These are phyloP conservation scores for Phytophthora crassamura DNA, from an alignment of 352 stramenopile species.

Conservation along the genomic window DNA sequence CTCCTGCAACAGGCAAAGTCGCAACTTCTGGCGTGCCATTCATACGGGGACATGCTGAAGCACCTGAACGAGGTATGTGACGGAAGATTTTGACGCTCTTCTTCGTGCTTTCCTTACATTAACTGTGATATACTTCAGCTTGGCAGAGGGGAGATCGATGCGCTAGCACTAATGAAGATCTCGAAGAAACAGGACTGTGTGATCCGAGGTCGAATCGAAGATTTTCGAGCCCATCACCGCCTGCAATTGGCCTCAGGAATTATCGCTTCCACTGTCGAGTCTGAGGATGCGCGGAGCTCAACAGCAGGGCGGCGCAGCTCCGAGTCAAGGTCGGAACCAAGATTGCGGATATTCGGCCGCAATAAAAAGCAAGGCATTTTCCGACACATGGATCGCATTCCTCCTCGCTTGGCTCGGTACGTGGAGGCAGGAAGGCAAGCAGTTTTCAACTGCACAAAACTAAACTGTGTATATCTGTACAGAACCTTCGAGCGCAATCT, in stretches of 20 bases:
- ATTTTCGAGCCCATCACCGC: slow-evolving; percentile 85
- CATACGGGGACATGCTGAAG: slow-evolving; percentile 83
- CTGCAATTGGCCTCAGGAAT: slow-evolving; percentile 83
- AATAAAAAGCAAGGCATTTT: slow-evolving; percentile 71
- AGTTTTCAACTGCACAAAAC: slow-evolving; percentile 3
- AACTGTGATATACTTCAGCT: slow-evolving; percentile 45
- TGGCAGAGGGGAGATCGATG: slow-evolving; percentile 57
- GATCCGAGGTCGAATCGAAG: slow-evolving; percentile 74
- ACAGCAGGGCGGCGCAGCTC: slow-evolving; percentile 42
- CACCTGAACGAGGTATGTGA: slow-evolving; percentile 76
- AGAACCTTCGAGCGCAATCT: slow-evolving; percentile 80
- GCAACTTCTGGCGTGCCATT: slow-evolving; percentile 62
- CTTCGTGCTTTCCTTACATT: background rate
- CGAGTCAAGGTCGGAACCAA: slow-evolving; percentile 57
- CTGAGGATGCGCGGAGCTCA: slow-evolving; percentile 44
- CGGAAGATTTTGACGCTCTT: background rate
- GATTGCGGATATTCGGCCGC: slow-evolving; percentile 59
- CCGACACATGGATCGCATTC: slow-evolving; percentile 62
- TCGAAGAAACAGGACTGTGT: slow-evolving; percentile 74
- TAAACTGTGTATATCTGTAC: slow-evolving; percentile 6
- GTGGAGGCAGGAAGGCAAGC: slow-evolving; percentile 3
- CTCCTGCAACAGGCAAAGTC: slow-evolving; percentile 73
- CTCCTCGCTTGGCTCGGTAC: slow-evolving; percentile 57
- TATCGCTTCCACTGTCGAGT: slow-evolving; percentile 69
- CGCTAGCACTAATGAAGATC: slow-evolving; percentile 53